Evolutionary conservation across 1,284 basidiomycete species (phyloP).

Genomic region (Moesziomyces parantarcticus): DNA sequence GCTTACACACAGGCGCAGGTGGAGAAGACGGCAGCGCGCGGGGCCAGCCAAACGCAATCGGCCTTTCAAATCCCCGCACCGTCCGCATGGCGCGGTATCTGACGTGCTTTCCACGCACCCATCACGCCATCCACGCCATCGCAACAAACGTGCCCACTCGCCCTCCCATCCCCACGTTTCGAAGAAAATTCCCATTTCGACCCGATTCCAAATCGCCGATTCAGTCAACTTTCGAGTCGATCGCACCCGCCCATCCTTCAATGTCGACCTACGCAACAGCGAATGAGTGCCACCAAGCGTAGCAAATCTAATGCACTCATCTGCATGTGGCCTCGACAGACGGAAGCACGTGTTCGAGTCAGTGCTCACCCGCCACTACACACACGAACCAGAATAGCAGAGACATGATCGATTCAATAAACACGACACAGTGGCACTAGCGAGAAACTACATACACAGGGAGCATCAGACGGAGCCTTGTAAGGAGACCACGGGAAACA

Average conservation of each 20-base stretch:
- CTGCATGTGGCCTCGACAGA: too few species aligned
- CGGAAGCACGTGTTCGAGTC: too few species aligned
- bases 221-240: too few species aligned
- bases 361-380: background rate
- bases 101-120: background rate
- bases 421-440: background rate
- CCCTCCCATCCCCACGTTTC: background rate
- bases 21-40: too few species aligned
- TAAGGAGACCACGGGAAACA: background rate
- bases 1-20: too few species aligned
- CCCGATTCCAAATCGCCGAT: too few species aligned
- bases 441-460: conserved; percentile 8
- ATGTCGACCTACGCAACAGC: too few species aligned
- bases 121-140: background rate
- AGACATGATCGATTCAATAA: background rate
- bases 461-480: background rate
- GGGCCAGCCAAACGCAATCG: background rate
- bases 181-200: too few species aligned
- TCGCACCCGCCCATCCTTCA: too few species aligned
- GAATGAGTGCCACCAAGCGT: too few species aligned
- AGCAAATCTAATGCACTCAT: conserved; percentile 2
- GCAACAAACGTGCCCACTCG: background rate
- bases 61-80: background rate
- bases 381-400: background rate
- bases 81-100: background rate